Conservation (phyloP, 495 filamentous ascomycete genomes). For the Penicillium pulvis region DNA sequence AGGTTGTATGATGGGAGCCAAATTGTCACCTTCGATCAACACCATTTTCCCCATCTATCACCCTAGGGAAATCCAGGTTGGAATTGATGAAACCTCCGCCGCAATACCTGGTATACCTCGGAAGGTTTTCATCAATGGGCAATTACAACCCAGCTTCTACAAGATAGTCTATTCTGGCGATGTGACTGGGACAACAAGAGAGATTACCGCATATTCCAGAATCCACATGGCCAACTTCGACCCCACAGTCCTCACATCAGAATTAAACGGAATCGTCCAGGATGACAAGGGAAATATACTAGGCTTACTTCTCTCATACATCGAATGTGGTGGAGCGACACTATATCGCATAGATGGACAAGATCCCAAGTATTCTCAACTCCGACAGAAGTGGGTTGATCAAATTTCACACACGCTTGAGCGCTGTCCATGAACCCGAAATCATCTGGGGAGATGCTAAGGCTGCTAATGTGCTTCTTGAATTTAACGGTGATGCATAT, state of each 20-base stretch:
- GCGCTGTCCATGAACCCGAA: no score
- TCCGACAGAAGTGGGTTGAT: no score
- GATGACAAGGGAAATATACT: background rate
- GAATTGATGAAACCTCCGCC: background rate
- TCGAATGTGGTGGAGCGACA: no score
- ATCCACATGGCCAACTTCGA: background rate
- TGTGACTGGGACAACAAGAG: slow-evolving; percentile 3
- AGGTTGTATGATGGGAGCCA: background rate
- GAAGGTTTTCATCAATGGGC: slow-evolving; percentile 2
- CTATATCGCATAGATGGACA: no score
- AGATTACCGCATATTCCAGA: slow-evolving; percentile 1
- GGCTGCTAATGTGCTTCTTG: slow-evolving; percentile 3
- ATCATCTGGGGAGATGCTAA: background rate
- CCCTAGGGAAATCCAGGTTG: background rate
- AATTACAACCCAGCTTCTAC: background rate
- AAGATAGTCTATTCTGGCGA: slow-evolving; percentile 1
- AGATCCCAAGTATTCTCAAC: no score
- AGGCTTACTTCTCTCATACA: no score
- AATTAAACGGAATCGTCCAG: background rate
- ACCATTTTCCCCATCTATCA: slow-evolving; percentile 1
- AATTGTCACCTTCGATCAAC: no score
- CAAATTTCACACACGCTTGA: no score
- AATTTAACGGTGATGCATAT: background rate
- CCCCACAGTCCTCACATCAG: no score
- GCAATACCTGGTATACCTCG: background rate